Percentiles rank a stretch among this genome's conserved stretches.
Evolutionary conservation across 2,329 filamentous ascomycete genomes (phyloP).

Genomic region (Colletotrichum ledebouriae): DNA sequence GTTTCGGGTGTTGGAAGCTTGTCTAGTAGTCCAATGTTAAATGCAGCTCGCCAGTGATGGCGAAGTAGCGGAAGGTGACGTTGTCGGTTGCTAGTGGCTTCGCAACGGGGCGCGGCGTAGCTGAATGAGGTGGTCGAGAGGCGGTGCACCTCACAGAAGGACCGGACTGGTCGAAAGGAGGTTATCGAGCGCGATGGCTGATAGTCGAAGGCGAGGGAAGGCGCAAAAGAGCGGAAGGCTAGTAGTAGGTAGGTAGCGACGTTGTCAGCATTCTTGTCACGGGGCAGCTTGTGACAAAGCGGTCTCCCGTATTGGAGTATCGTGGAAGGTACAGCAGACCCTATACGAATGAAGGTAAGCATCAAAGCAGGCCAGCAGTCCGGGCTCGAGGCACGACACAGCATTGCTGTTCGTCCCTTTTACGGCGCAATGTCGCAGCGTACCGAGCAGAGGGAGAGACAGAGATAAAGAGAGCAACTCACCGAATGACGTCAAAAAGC

Average conservation of each 20-base stretch:
- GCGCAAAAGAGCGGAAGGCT: slow-evolving; percentile 19
- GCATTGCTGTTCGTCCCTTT: slow-evolving; percentile 1
- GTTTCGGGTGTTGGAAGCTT: not conserved
- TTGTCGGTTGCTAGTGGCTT: slow-evolving; percentile 13
- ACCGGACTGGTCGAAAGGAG: not conserved
- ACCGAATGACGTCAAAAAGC: slow-evolving; percentile 41
- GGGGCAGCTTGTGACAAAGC: slow-evolving; percentile 10
- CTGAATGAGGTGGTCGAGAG: slow-evolving; percentile 3
- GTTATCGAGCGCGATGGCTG: slow-evolving; percentile 16
- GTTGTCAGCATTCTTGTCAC: slow-evolving; percentile 35
- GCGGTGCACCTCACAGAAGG: slow-evolving; percentile 3
- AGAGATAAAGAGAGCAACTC: slow-evolving; percentile 14
- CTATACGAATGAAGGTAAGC: slow-evolving; percentile 25
- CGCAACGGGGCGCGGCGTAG: slow-evolving; percentile 7
- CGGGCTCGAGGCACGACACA: not conserved
- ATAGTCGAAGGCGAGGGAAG: slow-evolving; percentile 10
- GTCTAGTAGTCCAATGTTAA: not conserved
- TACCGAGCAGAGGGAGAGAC: too few species aligned
- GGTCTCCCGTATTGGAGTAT: slow-evolving; percentile 20
- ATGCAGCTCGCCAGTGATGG: slow-evolving; percentile 4
- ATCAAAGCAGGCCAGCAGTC: not conserved
- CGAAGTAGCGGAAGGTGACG: slow-evolving; percentile 11
- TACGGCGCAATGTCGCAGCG: not conserved
- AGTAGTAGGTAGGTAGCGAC: not conserved
- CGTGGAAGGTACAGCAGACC: slow-evolving; percentile 18